These are phyloP conservation scores for Platanus orientalis DNA, from an alignment of 164 flowering plant genomes.

Conservation along the genomic window DNA sequence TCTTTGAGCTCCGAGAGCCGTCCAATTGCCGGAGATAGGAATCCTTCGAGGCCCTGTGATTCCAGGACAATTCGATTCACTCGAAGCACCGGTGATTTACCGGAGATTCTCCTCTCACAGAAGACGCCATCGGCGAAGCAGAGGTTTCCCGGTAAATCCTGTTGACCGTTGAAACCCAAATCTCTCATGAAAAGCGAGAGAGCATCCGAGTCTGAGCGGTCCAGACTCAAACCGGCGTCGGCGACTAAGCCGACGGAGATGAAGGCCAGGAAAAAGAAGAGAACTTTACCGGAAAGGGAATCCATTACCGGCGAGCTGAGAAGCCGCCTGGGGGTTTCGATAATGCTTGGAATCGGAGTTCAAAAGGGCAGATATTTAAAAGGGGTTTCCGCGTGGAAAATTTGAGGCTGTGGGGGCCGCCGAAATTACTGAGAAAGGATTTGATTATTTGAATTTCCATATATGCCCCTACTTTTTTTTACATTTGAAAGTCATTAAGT, in stretches of 20 bases:
- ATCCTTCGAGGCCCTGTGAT: conserved; percentile 38
- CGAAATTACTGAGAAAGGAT: too few relatives aligned
- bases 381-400: background rate
- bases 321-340: too few relatives aligned
- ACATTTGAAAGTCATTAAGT: too few relatives aligned
- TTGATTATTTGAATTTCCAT: too few relatives aligned
- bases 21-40: conserved; percentile 56
- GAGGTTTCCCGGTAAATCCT: conserved; percentile 17
- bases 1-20: conserved; percentile 58
- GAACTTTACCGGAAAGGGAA: background rate
- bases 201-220: conserved; percentile 45
- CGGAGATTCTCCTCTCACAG: conserved; percentile 41
- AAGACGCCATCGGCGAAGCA: conserved; percentile 42
- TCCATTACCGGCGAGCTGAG: background rate
- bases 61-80: conserved; percentile 43
- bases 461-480: too few relatives aligned
- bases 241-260: conserved; percentile 21
- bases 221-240: conserved; percentile 25
- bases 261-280: conserved; percentile 20
- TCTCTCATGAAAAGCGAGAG: conserved; percentile 27
- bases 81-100: conserved; percentile 28
- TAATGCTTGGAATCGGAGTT: too few relatives aligned
- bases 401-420: background rate
- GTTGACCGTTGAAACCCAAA: conserved; percentile 38
- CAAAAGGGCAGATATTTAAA: too few relatives aligned